Percentiles rank a stretch among this genome's conserved stretches.
Conservation (phyloP, 2,329 filamentous ascomycete species). For the Aspergillus pseudoterreus region DNA sequence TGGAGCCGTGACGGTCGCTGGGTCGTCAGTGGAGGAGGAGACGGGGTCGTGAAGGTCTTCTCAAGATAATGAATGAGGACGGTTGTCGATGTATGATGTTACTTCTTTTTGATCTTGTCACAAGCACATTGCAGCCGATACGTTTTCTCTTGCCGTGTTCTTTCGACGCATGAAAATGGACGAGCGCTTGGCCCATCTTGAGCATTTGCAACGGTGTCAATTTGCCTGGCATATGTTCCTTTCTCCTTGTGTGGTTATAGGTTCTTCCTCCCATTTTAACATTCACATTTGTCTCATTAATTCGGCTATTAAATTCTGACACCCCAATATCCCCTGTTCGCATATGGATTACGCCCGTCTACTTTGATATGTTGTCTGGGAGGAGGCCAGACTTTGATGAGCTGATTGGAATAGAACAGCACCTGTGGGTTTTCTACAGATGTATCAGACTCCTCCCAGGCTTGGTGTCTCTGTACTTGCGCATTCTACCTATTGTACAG, state of each 20-base stretch:
- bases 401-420: no score
- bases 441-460: no score
- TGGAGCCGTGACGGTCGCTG: constrained; percentile 95
- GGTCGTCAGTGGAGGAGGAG: constrained; percentile 90
- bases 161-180: constrained; percentile 32
- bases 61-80: constrained; percentile 34
- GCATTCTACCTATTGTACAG: no score
- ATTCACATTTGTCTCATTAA: constrained; percentile 12
- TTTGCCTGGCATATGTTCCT: constrained; percentile 30
- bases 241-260: constrained; percentile 29
- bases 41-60: constrained; percentile 94
- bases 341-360: no score
- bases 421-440: no score
- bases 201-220: constrained; percentile 37
- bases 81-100: constrained; percentile 27
- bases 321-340: neutral
- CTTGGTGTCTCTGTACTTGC: no score
- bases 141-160: constrained; percentile 18
- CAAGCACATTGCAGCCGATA: constrained; percentile 15
- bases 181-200: constrained; percentile 33
- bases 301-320: neutral
- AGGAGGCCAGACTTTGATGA: no score
- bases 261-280: constrained; percentile 14
- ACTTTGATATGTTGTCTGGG: no score
- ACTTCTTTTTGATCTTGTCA: constrained; percentile 8